Conservation (phyloP, 208 protist genomes). For the Wallacemonas sp. region DNA sequence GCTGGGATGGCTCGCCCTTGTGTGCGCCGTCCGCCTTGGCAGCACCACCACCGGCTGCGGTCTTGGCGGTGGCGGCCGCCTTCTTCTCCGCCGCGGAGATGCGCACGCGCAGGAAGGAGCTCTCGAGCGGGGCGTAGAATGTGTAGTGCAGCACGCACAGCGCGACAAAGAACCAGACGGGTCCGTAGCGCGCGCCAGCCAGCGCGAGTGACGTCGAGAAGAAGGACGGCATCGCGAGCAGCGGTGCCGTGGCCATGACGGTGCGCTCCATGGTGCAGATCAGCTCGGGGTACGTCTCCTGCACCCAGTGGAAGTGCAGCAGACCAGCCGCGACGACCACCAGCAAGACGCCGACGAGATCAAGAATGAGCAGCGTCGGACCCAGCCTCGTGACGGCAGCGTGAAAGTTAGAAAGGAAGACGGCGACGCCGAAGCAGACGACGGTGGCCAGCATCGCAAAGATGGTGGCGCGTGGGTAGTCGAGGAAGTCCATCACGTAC, state of each 20-base stretch:
- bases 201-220: constrained; percentile 65
- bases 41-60: neutral
- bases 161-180: constrained; percentile 54
- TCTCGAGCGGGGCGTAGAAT: constrained; percentile 77
- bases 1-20: neutral
- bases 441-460: constrained; percentile 49
- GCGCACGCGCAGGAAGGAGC: constrained; percentile 64
- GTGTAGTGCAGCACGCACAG: constrained; percentile 65
- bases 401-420: constrained; percentile 79
- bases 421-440: constrained; percentile 38
- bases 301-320: constrained; percentile 87
- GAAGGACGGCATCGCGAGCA: constrained; percentile 69
- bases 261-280: constrained; percentile 68
- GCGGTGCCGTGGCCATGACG: constrained; percentile 57
- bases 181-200: constrained; percentile 64
- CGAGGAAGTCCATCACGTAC: constrained; percentile 84
- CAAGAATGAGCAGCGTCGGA: constrained; percentile 65
- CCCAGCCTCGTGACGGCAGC: constrained; percentile 52
- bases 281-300: constrained; percentile 69
- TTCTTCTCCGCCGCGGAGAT: neutral
- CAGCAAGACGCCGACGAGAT: constrained; percentile 43
- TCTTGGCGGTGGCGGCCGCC: neutral
- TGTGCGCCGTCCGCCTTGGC: neutral
- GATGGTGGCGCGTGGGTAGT: constrained; percentile 57
- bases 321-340: constrained; percentile 39